Evolutionary conservation across 768 basidiomycete species (phyloP).

Genomic region (Lactifluus rugatus): DNA sequence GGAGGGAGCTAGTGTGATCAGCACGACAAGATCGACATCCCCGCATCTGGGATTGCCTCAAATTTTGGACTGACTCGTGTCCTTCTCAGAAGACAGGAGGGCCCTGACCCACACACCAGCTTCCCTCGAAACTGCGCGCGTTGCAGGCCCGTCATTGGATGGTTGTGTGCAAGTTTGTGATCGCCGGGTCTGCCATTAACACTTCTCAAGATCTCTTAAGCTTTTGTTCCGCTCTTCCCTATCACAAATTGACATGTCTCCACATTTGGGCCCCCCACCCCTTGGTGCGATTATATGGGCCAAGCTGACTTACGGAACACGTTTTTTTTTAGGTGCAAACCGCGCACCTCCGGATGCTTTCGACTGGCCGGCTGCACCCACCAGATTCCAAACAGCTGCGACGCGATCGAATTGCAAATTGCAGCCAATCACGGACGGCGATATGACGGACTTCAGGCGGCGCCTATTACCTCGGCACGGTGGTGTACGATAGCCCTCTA

Average conservation of each 20-base stretch:
- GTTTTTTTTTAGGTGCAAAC: neutral
- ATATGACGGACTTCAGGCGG: too few species aligned
- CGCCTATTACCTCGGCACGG: too few species aligned
- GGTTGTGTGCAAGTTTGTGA: neutral
- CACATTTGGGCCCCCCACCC: neutral
- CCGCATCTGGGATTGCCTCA: neutral
- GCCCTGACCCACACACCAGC: neutral
- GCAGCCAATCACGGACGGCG: too few species aligned
- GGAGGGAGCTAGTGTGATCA: neutral
- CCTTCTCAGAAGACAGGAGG: neutral
- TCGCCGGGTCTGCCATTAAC: neutral
- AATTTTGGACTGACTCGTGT: neutral
- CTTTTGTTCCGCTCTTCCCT: neutral
- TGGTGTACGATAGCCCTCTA: too few species aligned
- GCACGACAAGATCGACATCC: conserved; percentile 2
- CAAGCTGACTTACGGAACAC: too few species aligned
- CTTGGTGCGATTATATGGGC: too few species aligned
- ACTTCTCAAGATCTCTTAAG: neutral
- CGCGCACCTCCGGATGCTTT: neutral
- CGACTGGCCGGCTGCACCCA: too few species aligned
- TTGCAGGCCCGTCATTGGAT: neutral
- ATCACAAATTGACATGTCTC: neutral
- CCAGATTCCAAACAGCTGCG: too few species aligned
- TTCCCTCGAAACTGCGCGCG: neutral
- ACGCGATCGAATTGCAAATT: too few species aligned